Conservation (phyloP, 371 early-diverging fungal species). For the Actinomortierella wolfii region DNA sequence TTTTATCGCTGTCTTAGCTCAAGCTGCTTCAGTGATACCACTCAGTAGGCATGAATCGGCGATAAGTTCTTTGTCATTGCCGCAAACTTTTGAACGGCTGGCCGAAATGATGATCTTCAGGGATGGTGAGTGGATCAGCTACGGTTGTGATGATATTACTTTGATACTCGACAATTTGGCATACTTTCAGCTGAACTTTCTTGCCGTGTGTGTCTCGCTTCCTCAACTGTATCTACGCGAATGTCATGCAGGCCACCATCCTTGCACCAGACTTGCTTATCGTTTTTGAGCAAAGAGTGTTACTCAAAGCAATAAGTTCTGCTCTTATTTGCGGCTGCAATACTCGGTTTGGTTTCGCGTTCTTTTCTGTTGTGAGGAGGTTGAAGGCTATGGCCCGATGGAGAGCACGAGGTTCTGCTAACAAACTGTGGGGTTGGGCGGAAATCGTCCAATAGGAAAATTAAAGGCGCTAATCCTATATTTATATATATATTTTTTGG, state of each 20-base stretch:
- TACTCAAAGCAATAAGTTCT: constrained; percentile 55
- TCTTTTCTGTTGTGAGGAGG: constrained; percentile 66
- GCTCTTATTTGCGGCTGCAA: constrained; percentile 91
- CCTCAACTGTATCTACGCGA: constrained; percentile 87
- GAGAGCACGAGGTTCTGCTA: constrained; percentile 75
- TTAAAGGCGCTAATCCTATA: too few relatives aligned
- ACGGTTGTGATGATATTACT: constrained; percentile 81
- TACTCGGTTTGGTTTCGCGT: constrained; percentile 90
- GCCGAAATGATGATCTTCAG: constrained; percentile 53
- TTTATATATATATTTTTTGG: too few relatives aligned
- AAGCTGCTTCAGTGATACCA: constrained; percentile 19
- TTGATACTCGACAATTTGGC: constrained; percentile 82
- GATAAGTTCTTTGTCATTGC: constrained; percentile 82
- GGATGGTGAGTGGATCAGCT: constrained; percentile 72
- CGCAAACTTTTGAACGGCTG: constrained; percentile 89
- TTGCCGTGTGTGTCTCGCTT: constrained; percentile 90
- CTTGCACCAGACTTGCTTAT: constrained; percentile 65
- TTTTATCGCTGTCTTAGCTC: constrained; percentile 47
- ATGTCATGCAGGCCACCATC: constrained; percentile 70
- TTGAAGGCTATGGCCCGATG: constrained; percentile 91
- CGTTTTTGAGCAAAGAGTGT: constrained; percentile 70
- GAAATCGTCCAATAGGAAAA: too few relatives aligned
- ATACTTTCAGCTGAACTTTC: constrained; percentile 77
- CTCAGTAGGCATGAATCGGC: constrained; percentile 47
- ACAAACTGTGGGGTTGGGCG: constrained; percentile 53